Evolutionary conservation across 345 rosid species (phyloP), one percentile per base, ranked within the genome.

Genomic region (Dimocarpus longan): DNA sequence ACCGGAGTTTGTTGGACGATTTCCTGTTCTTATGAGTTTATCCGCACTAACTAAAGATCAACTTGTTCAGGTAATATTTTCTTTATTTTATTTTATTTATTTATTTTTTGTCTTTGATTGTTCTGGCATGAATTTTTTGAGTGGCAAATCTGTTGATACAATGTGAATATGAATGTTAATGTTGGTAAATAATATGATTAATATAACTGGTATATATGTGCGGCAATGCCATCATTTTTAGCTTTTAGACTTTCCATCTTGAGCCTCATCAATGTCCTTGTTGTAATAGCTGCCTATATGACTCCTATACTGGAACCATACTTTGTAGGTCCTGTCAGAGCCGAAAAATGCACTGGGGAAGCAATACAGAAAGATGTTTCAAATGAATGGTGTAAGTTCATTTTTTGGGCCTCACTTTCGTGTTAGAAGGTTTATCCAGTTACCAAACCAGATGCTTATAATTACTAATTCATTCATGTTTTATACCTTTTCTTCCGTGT

Each of bases 1-100:
- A 87, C 99, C 99, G 50, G 99, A 97, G 84, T 97, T 97, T 85
- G 99, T 97, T 73, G 99, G 99, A 84, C 84, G 98, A 80, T 97
- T 97, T 82, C 98, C 99, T 0, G 84, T 97, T 82, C 98, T 97
- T 70, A 98, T 94, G 79, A 97, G 98, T 78, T 87, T 97, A 82
- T 92, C 90, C 65, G 99, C 99, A 69, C 90, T 97, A 80, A 93
- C 93, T 10, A 98, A 97, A 89, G 83, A 92, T 83, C 98, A 97
- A 78, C 99, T 97, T 76, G 93, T 97, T 84, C 90, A 97, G 98
- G 99, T 97, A 87, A 80, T 56, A 73, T 46, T 16, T 74, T 63
- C 28, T 26, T 26, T 26, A 26, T 26, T 26, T 26, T 26, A 0
- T 26, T 26, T 26, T 26, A 26, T 46, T 26, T 6, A 59, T 46